These are phyloP conservation scores for Apophysomyces sp. DNA, from an alignment of 371 early-diverging fungal genomes.

Conservation along the genomic window DNA sequence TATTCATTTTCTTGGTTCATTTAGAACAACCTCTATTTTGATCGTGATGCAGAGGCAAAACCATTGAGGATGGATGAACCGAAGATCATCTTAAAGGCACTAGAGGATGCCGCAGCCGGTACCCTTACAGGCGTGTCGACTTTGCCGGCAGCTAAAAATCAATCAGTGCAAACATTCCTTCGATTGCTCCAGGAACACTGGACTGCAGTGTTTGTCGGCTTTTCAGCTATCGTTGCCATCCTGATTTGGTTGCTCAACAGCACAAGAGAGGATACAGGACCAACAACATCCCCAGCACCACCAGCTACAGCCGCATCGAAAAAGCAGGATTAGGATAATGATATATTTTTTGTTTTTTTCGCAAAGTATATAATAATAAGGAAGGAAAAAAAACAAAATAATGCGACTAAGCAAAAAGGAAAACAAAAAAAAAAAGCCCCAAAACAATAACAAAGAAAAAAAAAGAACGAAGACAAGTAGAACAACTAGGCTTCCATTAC, in stretches of 20 bases:
- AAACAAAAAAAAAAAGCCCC: background rate
- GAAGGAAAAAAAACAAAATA: background rate
- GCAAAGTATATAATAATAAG: background rate
- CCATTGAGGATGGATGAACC: constrained; percentile 8
- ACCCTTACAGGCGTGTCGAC: background rate
- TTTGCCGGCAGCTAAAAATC: background rate
- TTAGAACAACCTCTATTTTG: constrained; percentile 5
- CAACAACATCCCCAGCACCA: background rate
- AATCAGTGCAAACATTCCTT: background rate
- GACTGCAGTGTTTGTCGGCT: background rate
- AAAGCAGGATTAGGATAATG: background rate
- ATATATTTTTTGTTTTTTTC: background rate
- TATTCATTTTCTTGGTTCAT: background rate
- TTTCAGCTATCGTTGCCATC: background rate
- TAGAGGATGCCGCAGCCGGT: background rate
- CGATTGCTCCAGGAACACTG: background rate
- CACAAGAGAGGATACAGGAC: background rate
- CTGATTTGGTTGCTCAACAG: background rate
- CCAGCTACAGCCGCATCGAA: background rate
- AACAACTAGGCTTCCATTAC: background rate
- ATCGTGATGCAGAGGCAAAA: constrained; percentile 2
- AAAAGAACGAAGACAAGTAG: background rate
- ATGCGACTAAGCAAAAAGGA: background rate
- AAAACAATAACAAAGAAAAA: background rate
- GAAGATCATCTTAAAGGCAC: background rate